These are phyloP conservation scores for Punica granatum DNA, from an alignment of 345 rosid genomes.

Conservation along the genomic window DNA sequence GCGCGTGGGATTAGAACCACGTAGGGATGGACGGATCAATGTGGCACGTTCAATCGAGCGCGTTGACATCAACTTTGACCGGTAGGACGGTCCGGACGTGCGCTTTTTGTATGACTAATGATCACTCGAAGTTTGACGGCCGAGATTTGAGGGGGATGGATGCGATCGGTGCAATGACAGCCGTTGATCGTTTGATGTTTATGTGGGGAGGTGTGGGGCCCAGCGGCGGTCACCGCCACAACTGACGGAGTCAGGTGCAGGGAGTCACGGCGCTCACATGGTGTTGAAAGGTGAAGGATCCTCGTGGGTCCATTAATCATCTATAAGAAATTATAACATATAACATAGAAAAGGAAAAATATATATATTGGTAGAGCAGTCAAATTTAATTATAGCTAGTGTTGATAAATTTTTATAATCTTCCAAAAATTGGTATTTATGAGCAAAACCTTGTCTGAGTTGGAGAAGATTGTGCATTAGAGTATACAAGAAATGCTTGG, in stretches of 20 bases:
- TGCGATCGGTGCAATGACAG: not conserved
- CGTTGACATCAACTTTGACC: not conserved
- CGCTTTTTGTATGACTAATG: not conserved
- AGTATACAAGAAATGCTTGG: no score
- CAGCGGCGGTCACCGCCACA: not conserved
- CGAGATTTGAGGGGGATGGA: slow-evolving; percentile 1
- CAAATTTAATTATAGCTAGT: no score
- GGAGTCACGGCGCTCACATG: not conserved
- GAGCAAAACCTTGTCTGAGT: no score
- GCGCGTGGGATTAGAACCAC: not conserved
- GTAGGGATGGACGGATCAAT: not conserved
- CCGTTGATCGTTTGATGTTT: not conserved
- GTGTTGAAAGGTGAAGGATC: no score
- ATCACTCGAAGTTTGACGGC: not conserved
- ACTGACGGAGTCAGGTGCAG: not conserved
- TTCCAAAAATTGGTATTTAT: no score
- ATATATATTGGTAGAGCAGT: no score
- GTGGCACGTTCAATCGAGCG: slow-evolving; percentile 3
- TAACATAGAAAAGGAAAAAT: no score
- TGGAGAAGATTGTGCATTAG: no score
- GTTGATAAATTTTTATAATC: no score
- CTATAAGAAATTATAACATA: no score
- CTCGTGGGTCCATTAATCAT: no score
- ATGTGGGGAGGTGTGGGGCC: not conserved
- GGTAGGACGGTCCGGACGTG: not conserved